A percentile compares a stretch with the other conserved stretches of the same genome.
Evolutionary conservation across 768 basidiomycete species (phyloP).

Genomic region (Antrodiella citrinella): DNA sequence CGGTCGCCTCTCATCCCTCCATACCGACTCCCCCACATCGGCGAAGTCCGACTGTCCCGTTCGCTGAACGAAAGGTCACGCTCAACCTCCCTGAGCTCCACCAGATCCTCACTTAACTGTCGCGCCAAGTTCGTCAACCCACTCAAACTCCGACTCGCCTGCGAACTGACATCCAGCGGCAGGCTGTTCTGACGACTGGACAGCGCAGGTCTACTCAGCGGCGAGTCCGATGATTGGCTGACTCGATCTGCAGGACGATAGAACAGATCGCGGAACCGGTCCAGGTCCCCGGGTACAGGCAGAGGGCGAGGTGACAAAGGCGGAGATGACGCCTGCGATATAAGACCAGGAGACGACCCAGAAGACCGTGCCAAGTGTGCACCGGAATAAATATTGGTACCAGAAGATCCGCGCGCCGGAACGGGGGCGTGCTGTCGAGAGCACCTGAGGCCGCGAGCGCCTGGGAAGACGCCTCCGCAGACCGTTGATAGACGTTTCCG

Average conservation of each 20-base stretch:
- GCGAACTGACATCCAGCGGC: constrained; percentile 22
- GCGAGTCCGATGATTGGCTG: not conserved
- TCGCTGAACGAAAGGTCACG: constrained; percentile 1
- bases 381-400: constrained; percentile 6
- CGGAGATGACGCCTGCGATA: constrained; percentile 28
- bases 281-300: constrained; percentile 50
- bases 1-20: constrained; percentile 6
- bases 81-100: constrained; percentile 17
- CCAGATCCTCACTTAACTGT: constrained; percentile 31
- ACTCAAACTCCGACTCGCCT: constrained; percentile 24
- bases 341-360: constrained; percentile 19
- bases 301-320: constrained; percentile 43
- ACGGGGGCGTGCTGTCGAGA: not conserved
- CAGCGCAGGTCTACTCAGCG: not conserved
- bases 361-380: constrained; percentile 13
- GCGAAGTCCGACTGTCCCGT: constrained; percentile 1
- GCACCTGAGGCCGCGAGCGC: not conserved
- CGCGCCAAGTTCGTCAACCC: constrained; percentile 32
- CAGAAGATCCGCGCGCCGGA: constrained; percentile 9
- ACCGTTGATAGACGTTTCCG: constrained; percentile 3
- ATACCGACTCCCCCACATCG: constrained; percentile 9
- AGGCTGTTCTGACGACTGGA: constrained; percentile 11
- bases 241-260: constrained; percentile 37
- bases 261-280: constrained; percentile 70
- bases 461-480: not conserved